Percentiles rank a stretch among this genome's conserved stretches.
Conservation (phyloP, 495 filamentous ascomycete genomes). For the Xylaria curta region DNA sequence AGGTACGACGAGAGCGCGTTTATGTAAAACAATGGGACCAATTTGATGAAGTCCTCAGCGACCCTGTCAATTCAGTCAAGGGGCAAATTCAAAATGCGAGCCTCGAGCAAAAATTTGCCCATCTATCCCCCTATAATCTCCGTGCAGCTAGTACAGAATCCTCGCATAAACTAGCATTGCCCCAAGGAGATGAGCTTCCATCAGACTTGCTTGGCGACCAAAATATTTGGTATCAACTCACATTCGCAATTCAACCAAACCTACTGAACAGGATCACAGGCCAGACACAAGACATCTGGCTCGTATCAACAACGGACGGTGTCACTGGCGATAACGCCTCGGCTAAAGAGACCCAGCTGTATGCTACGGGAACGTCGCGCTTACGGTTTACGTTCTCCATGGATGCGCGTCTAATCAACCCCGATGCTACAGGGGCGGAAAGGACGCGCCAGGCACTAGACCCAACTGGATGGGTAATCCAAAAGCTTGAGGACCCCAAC, state of each 20-base stretch:
- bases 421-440: conserved; percentile 72
- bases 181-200: conserved; percentile 18
- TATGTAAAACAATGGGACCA: conserved; percentile 67
- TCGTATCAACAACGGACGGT: conserved; percentile 54
- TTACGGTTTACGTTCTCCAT: conserved; percentile 63
- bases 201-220: conserved; percentile 30
- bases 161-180: conserved; percentile 21
- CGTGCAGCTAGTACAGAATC: conserved; percentile 27
- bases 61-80: conserved; percentile 44
- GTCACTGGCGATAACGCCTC: conserved; percentile 37
- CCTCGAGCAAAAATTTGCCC: conserved; percentile 44
- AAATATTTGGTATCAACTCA: conserved; percentile 53
- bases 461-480: conserved; percentile 42
- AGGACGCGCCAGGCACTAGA: conserved; percentile 43
- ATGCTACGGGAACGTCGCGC: conserved; percentile 39
- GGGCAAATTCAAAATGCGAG: conserved; percentile 40
- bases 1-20: conserved; percentile 41
- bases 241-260: conserved; percentile 52
- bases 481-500: conserved; percentile 28
- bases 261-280: conserved; percentile 59
- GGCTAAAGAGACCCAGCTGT: conserved; percentile 51
- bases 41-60: conserved; percentile 55
- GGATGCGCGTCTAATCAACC: conserved; percentile 67
- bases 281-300: conserved; percentile 52
- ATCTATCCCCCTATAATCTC: conserved; percentile 48